Conservation (phyloP, 75 land plant genomes). For the Picea glauca region DNA sequence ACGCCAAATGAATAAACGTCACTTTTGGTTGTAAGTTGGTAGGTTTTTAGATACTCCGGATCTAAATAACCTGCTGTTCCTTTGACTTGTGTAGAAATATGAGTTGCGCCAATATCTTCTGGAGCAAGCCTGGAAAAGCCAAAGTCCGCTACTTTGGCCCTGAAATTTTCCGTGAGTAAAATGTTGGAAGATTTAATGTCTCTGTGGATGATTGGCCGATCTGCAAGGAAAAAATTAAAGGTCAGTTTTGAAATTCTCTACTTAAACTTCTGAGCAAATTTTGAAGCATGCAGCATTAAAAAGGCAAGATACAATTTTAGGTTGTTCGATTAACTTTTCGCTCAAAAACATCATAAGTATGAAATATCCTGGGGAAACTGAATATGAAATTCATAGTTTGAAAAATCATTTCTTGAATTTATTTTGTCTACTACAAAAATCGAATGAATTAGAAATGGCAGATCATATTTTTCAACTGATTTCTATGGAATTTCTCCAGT, state of each 20-base stretch:
- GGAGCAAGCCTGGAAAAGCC: slow-evolving; percentile 85
- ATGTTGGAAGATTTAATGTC: slow-evolving; percentile 96
- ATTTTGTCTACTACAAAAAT: too few relatives aligned
- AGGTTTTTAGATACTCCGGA: slow-evolving; percentile 85
- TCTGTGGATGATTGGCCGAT: slow-evolving; percentile 90
- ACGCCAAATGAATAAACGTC: slow-evolving; percentile 96
- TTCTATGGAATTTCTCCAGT: too few relatives aligned
- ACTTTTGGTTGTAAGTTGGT: slow-evolving; percentile 86
- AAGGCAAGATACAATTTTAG: neutral
- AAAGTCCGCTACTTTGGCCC: slow-evolving; percentile 95
- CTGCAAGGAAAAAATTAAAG: slow-evolving; percentile 33
- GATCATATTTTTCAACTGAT: too few relatives aligned
- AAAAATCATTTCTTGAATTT: too few relatives aligned
- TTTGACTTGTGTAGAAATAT: slow-evolving; percentile 93
- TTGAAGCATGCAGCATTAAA: neutral
- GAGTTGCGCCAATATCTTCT: slow-evolving; percentile 79
- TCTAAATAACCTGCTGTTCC: slow-evolving; percentile 98
- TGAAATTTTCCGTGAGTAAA: slow-evolving; percentile 71
- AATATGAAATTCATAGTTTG: neutral
- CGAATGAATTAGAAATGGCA: too few relatives aligned
- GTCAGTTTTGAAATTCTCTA: neutral
- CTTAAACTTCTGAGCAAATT: too few relatives aligned
- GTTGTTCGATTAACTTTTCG: neutral
- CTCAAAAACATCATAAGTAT: neutral
- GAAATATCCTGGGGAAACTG: neutral